A percentile compares a stretch with the other conserved stretches of the same genome.
Conservation (phyloP, 2,329 filamentous ascomycete genomes). For the Acrocalymma vagum region DNA sequence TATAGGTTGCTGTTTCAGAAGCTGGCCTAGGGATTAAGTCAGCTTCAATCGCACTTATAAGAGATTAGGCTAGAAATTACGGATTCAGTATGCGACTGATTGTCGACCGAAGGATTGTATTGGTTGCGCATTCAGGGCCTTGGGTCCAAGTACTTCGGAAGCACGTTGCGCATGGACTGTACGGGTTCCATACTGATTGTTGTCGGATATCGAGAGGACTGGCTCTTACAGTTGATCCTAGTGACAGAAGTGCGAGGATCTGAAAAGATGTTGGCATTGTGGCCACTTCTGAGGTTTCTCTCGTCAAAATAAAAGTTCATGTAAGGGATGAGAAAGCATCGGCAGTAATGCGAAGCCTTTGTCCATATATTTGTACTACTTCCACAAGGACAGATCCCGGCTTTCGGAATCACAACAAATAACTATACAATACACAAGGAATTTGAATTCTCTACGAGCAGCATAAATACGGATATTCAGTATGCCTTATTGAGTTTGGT, state of each 20-base stretch:
- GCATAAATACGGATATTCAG: too few relatives aligned
- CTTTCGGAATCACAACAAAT: too few relatives aligned
- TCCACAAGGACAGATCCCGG: too few relatives aligned
- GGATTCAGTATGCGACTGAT: constrained; percentile 21
- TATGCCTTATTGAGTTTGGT: too few relatives aligned
- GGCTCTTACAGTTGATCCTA: constrained; percentile 5
- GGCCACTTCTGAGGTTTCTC: not conserved
- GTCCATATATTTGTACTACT: too few relatives aligned
- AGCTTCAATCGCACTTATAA: too few relatives aligned
- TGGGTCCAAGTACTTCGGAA: constrained; percentile 22
- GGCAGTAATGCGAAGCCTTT: too few relatives aligned
- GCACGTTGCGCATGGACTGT: constrained; percentile 16
- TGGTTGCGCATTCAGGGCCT: constrained; percentile 21
- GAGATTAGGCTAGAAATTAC: constrained; percentile 12
- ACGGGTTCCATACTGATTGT: constrained; percentile 10
- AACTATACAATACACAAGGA: too few relatives aligned
- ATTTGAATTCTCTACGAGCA: too few relatives aligned
- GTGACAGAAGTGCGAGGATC: constrained; percentile 6
- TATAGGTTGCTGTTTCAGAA: constrained; percentile 20
- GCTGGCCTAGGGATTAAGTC: constrained; percentile 17
- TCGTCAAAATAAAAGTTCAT: too few relatives aligned
- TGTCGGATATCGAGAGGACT: constrained; percentile 7
- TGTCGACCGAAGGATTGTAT: constrained; percentile 10
- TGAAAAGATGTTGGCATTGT: not conserved
- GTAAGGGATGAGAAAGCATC: too few relatives aligned